Evolutionary conservation across 2,329 filamentous ascomycete genomes (phyloP).

Genomic region (Penicillium olsonii): DNA sequence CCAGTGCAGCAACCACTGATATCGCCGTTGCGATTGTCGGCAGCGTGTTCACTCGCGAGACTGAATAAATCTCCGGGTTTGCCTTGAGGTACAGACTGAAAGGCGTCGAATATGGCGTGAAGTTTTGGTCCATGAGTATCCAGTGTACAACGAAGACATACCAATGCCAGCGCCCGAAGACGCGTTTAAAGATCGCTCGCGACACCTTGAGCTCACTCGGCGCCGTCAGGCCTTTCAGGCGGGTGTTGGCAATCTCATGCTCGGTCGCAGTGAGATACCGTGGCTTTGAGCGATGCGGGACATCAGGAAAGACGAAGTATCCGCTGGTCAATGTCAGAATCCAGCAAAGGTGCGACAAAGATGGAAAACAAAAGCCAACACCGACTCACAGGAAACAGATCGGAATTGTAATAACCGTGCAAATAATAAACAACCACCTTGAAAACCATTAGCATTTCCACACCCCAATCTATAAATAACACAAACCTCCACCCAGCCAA

Average conservation of each 20-base stretch:
- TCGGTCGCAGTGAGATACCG: constrained; percentile 12
- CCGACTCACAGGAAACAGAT: constrained; percentile 16
- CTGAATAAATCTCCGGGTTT: constrained; percentile 38
- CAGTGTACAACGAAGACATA: constrained; percentile 43
- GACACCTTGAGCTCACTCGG: constrained; percentile 36
- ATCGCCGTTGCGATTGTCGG: constrained; percentile 45
- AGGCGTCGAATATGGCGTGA: constrained; percentile 35
- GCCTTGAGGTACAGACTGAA: constrained; percentile 47
- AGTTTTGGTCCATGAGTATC: constrained; percentile 43
- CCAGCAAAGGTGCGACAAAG: too few relatives aligned
- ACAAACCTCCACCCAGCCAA: constrained; percentile 9
- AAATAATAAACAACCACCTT: constrained; percentile 35
- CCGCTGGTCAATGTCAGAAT: constrained; percentile 6
- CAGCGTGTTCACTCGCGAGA: constrained; percentile 45
- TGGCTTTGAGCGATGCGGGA: constrained; percentile 28
- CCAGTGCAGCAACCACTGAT: constrained; percentile 39
- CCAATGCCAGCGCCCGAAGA: constrained; percentile 44
- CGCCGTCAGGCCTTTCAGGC: constrained; percentile 26
- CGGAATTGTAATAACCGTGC: constrained; percentile 24
- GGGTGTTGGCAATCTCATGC: constrained; percentile 18
- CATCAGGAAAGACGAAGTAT: constrained; percentile 33
- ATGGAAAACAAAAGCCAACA: background rate
- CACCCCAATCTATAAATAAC: background rate
- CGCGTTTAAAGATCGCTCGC: constrained; percentile 38
- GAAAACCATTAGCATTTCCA: background rate